Evolutionary conservation across 225 moss, liverwort and hornwort species (phyloP), one percentile per base, ranked within the genome.

Genomic region (Anthoceros angustus): DNA sequence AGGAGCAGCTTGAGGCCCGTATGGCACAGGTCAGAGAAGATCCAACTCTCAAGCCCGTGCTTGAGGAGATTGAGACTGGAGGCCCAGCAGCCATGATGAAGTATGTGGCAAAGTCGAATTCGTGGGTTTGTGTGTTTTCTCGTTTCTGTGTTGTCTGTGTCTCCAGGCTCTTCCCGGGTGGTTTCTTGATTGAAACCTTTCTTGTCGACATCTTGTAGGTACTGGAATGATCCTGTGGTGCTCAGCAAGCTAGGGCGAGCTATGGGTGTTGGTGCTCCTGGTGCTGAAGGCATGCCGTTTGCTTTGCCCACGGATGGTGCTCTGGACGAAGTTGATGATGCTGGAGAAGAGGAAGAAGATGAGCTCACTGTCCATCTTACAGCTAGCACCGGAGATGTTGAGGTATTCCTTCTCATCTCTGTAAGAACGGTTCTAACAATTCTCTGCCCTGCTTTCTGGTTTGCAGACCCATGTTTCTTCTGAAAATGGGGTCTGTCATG

Each of bases 11-110:
- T 66, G 95, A 95, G 79, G 77, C 86, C 55, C 85, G 91, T 26
- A 95, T 95, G 95, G 85, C 88, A 42, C 91, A 91, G 76, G 95
- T 95, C 69, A 83, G 95, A 72, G 86, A 95, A 62, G 95, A 95
- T 70, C 95, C 95, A 64, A 42, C 85, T 32, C 75, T 95, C 72
- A 95, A 95, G 77, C 95, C 95, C 25, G 95, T 95, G 12, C 72
- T 95, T 70, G 95, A 95, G 41, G 95, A 95, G 75, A 95, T 95
- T 25, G 95, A 95, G 68, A 78, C 77, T 8, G 95, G 91, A 41
- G 95, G 95, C 8, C 95, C 95, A 65, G 95, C 95, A 43, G 95
- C 95, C 25, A 95, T 95, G 95, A 95, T 95, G 95, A 95, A 95
- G 95, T 95, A 70, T 80, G 6, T 1, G 32, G 32, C 32, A 32